Evolutionary conservation across 495 filamentous ascomycete genomes (phyloP).

Genomic region (Podospora comata): DNA sequence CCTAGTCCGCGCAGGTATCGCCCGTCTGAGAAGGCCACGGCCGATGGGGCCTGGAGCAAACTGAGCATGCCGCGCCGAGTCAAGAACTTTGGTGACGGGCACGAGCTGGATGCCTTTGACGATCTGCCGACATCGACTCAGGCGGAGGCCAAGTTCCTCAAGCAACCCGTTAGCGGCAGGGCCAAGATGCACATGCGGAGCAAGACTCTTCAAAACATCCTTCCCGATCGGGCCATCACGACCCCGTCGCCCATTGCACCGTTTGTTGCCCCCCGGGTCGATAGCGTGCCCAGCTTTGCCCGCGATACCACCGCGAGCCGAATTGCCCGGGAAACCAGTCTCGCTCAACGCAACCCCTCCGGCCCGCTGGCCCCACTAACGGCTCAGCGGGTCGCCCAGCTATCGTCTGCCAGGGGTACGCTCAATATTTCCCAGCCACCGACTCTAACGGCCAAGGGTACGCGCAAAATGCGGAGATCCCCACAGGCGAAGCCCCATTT

Average conservation of each 20-base stretch:
- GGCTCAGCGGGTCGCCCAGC: slow-evolving; percentile 77
- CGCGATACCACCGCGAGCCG: slow-evolving; percentile 89
- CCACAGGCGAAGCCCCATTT: slow-evolving; percentile 52
- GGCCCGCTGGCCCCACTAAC: slow-evolving; percentile 62
- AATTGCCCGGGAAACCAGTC: slow-evolving; percentile 82
- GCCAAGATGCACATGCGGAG: slow-evolving; percentile 62
- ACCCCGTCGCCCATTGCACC: slow-evolving; percentile 57
- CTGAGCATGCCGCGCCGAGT: slow-evolving; percentile 70
- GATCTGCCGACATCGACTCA: slow-evolving; percentile 86
- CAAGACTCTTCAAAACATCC: slow-evolving; percentile 56
- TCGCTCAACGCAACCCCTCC: slow-evolving; percentile 54
- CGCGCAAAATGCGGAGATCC: slow-evolving; percentile 46
- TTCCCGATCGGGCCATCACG: slow-evolving; percentile 45
- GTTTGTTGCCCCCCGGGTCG: slow-evolving; percentile 48
- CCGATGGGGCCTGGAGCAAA: slow-evolving; percentile 48
- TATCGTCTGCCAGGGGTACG: slow-evolving; percentile 52
- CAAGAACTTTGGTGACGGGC: slow-evolving; percentile 86
- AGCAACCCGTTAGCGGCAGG: slow-evolving; percentile 69
- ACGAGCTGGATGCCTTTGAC: slow-evolving; percentile 88
- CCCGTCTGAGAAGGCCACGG: slow-evolving; percentile 36
- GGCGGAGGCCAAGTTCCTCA: slow-evolving; percentile 76
- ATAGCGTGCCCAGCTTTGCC: slow-evolving; percentile 76
- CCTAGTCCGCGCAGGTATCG: slow-evolving; percentile 53
- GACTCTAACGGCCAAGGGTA: slow-evolving; percentile 49
- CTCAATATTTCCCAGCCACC: slow-evolving; percentile 30